Evolutionary conservation across 345 rosid species (phyloP), one percentile per base, ranked within the genome.

Genomic region (Orychophragmus violaceus): DNA sequence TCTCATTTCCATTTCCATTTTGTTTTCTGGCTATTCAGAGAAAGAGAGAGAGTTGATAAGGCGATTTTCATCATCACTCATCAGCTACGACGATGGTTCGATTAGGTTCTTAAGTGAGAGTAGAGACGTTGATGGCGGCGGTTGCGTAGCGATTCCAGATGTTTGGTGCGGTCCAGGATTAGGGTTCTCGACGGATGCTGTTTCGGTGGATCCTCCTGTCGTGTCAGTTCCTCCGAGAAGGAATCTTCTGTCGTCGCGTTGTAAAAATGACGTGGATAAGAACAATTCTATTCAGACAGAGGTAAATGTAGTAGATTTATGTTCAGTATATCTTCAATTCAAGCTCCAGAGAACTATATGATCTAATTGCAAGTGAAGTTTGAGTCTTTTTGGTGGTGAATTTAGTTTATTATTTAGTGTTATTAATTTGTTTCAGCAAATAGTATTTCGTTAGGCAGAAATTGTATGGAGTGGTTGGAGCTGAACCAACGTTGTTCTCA

Each of bases 111-210:
- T n/a, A n/a, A n/a, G n/a, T n/a, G n/a, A n/a, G n/a, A n/a, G n/a
- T n/a, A n/a, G n/a, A n/a, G 75, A 59, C 16, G 74, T 48, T 24
- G 71, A 78, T 19, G 52, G 77, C 17, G 68, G 63, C 25, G 74
- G 65, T 13, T 85, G 87, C 73, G 79, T 74, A 58, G 85, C 82
- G 49, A 71, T 72, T 71, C 91, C 77, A 64, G 96, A 88, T 72
- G 93, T 85, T 2, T 92, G 98, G 96, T 92, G 97, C 55, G 91
- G n/a, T 83, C n/a, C n/a, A n/a, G n/a, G n/a, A n/a, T n/a, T n/a
- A n/a, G n/a, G n/a, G n/a, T n/a, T n/a, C n/a, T n/a, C 88, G 6
- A 78, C 87, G 0, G 97, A 89, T 71, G 87, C 85, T 9, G 89
- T 84, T 78, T 82, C 87, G 2, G 78, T 78, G 18, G 89, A 84